Evolutionary conservation across 352 stramenopile species (phyloP), one percentile per base, ranked within the genome.

Genomic region (Globisporangium alternatum): DNA sequence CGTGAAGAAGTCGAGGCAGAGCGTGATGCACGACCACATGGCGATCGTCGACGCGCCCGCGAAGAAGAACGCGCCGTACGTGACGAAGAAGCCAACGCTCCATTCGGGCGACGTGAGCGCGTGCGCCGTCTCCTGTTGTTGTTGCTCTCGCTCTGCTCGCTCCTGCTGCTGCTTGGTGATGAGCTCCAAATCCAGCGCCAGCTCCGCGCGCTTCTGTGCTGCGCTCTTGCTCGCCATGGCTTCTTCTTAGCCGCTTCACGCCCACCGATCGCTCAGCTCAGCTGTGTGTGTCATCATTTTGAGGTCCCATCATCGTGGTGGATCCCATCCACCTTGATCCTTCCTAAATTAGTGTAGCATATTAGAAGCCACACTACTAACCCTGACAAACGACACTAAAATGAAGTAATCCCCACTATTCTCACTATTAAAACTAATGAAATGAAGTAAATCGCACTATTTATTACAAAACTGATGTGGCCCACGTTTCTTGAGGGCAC

Each of bases 21-120:
- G 70, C 44, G 83, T 91, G 67, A 91, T 78, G 59, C 76, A 82
- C 41, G 79, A 86, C 85, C 85, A 93, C 76, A 90, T 90, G 58
- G 85, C 78, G 66, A 93, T 80, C 43, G 69, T 74, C 12, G 81
- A 71, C n/a, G 82, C 82, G 21, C 85, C 85, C 0, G 76, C 77
- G 48, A 89, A 89, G 71, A 89, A 91, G 74, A 93, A 93, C 45
- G 81, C 75, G 62, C 71, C 75, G 66, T 93, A 93, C 30, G 85
- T 89, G 64, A 90, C 41, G 44, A 69, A 70, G 62, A 88, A 87
- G 41, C 81, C 81, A 25, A 64, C 39, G 60, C 62, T 74, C 71
- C 62, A 67, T 28, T 61, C 33, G 17, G 59, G 35, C 15, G 59
- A 28, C 56, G 25, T 62, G n/a, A 62, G 56, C 6, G 49, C 33